Percentiles rank a stretch among this genome's conserved stretches.
Conservation (phyloP, 305 asterid genomes). For the Salvia sclarea region DNA sequence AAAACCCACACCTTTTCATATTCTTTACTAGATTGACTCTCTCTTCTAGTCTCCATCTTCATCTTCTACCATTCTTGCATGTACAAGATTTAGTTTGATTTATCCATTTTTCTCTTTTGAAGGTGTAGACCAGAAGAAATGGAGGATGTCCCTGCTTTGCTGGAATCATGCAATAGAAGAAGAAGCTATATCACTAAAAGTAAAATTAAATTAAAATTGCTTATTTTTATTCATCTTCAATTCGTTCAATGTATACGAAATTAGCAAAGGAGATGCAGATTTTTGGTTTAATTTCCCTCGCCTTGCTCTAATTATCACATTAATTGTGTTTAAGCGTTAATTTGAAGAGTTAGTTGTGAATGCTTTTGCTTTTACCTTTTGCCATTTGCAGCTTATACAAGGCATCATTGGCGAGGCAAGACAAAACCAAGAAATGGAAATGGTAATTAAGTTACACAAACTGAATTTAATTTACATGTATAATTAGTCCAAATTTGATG, state of each 20-base stretch:
- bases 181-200: neutral
- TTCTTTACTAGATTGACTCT: too few relatives aligned
- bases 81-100: neutral
- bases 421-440: neutral
- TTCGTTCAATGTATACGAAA: too few relatives aligned
- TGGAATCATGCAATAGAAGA: neutral
- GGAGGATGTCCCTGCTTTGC: neutral
- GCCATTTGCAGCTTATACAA: neutral
- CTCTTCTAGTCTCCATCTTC: too few relatives aligned
- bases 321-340: too few relatives aligned
- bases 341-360: neutral
- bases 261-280: neutral
- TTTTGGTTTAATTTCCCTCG: too few relatives aligned
- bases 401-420: neutral
- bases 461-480: too few relatives aligned
- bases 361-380: neutral
- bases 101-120: neutral
- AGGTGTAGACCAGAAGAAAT: neutral
- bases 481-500: too few relatives aligned
- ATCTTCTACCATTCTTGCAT: too few relatives aligned
- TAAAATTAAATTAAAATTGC: too few relatives aligned
- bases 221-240: neutral
- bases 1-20: too few relatives aligned
- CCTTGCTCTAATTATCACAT: too few relatives aligned
- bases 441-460: too few relatives aligned